Conservation (phyloP, 2,329 filamentous ascomycete species). For the Aspergillus ustus region DNA sequence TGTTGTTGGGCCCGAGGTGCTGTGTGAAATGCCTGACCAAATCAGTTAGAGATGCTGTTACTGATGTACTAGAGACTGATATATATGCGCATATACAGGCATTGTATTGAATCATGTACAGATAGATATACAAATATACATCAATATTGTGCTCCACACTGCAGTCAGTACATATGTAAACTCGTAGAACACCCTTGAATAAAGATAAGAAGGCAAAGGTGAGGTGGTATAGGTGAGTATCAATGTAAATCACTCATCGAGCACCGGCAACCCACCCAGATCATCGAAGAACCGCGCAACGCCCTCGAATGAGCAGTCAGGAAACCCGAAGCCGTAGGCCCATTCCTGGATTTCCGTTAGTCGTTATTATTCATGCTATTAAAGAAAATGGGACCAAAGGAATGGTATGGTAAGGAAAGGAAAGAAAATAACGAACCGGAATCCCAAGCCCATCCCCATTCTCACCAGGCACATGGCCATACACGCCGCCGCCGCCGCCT, state of each 20-base stretch:
- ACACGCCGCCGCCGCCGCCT: not conserved
- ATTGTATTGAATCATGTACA: not conserved
- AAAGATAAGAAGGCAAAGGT: too few relatives aligned
- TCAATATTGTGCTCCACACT: too few relatives aligned
- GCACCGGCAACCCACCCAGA: constrained; percentile 35
- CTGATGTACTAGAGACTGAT: not conserved
- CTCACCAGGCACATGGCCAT: not conserved
- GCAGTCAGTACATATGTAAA: too few relatives aligned
- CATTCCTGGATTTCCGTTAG: constrained; percentile 30
- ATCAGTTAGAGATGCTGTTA: too few relatives aligned
- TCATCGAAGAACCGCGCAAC: constrained; percentile 42
- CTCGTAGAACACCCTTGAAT: too few relatives aligned
- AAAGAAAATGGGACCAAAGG: not conserved
- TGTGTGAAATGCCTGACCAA: not conserved
- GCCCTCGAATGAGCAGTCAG: constrained; percentile 43
- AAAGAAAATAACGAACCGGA: not conserved
- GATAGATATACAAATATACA: not conserved
- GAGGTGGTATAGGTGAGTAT: not conserved
- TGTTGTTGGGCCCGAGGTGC: too few relatives aligned
- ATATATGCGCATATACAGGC: not conserved
- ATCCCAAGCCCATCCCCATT: not conserved
- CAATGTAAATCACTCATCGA: constrained; percentile 33
- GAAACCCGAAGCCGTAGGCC: constrained; percentile 42
- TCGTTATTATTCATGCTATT: not conserved
- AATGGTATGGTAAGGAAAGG: too few relatives aligned